Evolutionary conservation across 164 flowering plant genomes (phyloP), one percentile per base, ranked within the genome.

Genomic region (Cinnamomum micranthum): DNA sequence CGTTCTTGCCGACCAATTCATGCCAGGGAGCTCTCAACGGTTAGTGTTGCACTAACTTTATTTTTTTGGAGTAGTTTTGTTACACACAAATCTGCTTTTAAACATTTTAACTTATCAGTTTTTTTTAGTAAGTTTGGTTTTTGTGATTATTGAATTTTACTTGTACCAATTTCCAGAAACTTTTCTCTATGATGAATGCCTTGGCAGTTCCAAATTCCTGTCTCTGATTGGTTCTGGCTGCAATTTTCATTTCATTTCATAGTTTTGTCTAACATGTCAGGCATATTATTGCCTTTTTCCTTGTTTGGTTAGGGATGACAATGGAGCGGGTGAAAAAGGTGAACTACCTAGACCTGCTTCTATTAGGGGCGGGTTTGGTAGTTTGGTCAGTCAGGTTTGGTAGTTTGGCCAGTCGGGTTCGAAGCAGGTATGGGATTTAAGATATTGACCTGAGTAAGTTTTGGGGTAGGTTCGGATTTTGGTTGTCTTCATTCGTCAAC

Each of bases 21-120:
- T 86, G 93, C 99, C 71, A 92, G 83, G 85, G 95, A 95, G 80
- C 82, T 93, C 68, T 79, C 98, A 73, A 93, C 83, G 83, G 99
- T 95, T 73, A 84, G 98, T 87, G 13, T 31, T 67, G 14, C 19
- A 25, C 25, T 70, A 31, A 22, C 24, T 51, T 52, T 50, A 15
- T 25, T 50, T 64, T 2, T 50, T 23, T 23, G 11, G 31, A 4
- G 35, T 17, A 70, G 33, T 22, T 70, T 50, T 6, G 13, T 19
- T 24, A 19, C 68, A 28, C 19, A 6, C 60, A 35, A 33, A 1
- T 19, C 58, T 52, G 20, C 9, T 24, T 47, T 51, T 13, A 23
- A 64, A 64, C 33, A 64, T 64, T 64, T 55, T 55, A 55, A 20
- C 0, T 55, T 20, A 55, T 17, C 13, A 55, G 6, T n/a, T 55